phyloP scores from a whole-genome alignment of 441 rosid genomes.

The Rhodomyrtus psidioides region DNA sequence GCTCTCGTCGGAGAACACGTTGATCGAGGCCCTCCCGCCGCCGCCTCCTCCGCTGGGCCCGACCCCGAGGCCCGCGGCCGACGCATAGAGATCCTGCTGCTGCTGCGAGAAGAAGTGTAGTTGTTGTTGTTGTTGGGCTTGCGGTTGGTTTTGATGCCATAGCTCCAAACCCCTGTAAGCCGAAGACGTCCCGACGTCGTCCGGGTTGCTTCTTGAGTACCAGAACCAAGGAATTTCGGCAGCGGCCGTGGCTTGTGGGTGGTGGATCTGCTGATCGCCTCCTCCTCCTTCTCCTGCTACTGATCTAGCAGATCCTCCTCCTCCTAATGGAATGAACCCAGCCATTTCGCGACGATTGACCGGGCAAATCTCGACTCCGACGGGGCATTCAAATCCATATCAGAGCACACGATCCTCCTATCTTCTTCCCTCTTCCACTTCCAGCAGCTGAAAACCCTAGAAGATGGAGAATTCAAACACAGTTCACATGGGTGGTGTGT shows the following conservation, averaged over 20 bases:
- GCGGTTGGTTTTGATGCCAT: slow-evolving; percentile 29
- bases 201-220: slow-evolving; percentile 20
- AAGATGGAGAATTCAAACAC: not conserved
- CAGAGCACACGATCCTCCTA: not conserved
- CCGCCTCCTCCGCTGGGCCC: not conserved
- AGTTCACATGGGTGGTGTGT: not conserved
- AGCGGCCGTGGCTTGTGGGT: not conserved
- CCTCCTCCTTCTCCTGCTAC: not conserved
- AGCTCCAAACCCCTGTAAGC: slow-evolving; percentile 32
- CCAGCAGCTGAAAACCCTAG: not conserved
- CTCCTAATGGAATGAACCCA: slow-evolving; percentile 8
- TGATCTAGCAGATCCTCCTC: not conserved
- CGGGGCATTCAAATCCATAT: not conserved
- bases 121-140: not conserved
- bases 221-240: slow-evolving; percentile 9
- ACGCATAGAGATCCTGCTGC: slow-evolving; percentile 62
- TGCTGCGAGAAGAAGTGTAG: slow-evolving; percentile 22
- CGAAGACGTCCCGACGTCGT: slow-evolving; percentile 21
- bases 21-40: not conserved
- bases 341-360: slow-evolving; percentile 1
- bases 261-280: not conserved
- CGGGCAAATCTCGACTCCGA: not conserved
- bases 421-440: not conserved
- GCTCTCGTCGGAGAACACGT: not conserved
- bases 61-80: slow-evolving; percentile 36